Percentiles rank a stretch among this genome's conserved stretches.
phyloP scores from a whole-genome alignment of 2,329 filamentous ascomycete species.

The Colletotrichum lupini region DNA sequence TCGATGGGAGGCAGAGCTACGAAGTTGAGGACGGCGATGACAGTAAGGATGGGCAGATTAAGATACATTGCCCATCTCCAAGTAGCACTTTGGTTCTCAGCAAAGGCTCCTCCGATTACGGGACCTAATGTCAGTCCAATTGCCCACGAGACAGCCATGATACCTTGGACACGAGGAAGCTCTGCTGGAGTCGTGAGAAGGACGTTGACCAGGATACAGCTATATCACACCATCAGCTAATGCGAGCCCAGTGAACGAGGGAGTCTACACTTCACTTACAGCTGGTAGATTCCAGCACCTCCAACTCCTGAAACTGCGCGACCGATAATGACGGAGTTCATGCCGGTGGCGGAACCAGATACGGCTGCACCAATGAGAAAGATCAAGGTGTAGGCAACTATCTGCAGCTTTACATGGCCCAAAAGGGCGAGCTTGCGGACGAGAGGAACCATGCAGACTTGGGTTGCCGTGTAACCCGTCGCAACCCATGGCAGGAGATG shows the following conservation, averaged over 20 bases:
- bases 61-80: slow-evolving; percentile 65
- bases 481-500: slow-evolving; percentile 53
- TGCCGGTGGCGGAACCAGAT: slow-evolving; percentile 43
- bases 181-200: slow-evolving; percentile 40
- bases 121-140: slow-evolving; percentile 39
- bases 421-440: slow-evolving; percentile 46
- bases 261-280: slow-evolving; percentile 36
- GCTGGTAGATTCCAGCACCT: slow-evolving; percentile 44
- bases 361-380: slow-evolving; percentile 44
- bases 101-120: slow-evolving; percentile 45
- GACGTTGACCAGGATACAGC: slow-evolving; percentile 36
- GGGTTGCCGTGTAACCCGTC: slow-evolving; percentile 47
- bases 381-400: slow-evolving; percentile 40
- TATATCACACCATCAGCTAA: neutral
- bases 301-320: slow-evolving; percentile 46
- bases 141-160: slow-evolving; percentile 42
- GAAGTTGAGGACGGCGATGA: slow-evolving; percentile 52
- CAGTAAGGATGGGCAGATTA: slow-evolving; percentile 57
- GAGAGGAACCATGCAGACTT: slow-evolving; percentile 47
- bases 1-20: slow-evolving; percentile 54
- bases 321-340: slow-evolving; percentile 45
- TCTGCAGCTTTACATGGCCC: slow-evolving; percentile 45
- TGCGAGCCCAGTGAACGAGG: neutral
- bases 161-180: slow-evolving; percentile 39
- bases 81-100: slow-evolving; percentile 46